Evolutionary conservation across 257 asterid genomes (phyloP).

Genomic region (Apocynum venetum): DNA sequence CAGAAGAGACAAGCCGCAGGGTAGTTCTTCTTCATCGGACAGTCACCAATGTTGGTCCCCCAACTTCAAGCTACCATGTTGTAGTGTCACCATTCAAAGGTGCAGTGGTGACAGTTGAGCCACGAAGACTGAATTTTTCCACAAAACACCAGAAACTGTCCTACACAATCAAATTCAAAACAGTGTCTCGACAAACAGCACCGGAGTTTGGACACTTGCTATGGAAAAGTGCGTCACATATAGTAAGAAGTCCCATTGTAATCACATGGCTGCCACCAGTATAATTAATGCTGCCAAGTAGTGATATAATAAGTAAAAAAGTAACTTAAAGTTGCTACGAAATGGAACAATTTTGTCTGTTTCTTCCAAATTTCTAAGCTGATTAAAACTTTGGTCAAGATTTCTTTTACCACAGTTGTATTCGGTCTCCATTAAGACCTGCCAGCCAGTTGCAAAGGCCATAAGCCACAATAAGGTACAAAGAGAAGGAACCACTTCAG

Average conservation of each 20-base stretch:
- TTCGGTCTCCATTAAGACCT: no score
- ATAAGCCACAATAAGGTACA: no score
- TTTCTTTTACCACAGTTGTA: not conserved
- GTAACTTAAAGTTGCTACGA: not conserved
- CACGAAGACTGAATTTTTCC: constrained; percentile 47
- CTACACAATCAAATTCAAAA: constrained; percentile 47
- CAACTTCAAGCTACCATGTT: constrained; percentile 56
- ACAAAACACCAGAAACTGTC: constrained; percentile 41
- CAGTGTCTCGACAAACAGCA: constrained; percentile 33
- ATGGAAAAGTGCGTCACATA: constrained; percentile 69
- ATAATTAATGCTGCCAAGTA: constrained; percentile 17
- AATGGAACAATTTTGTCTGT: not conserved
- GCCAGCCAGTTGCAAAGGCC: no score
- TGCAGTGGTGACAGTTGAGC: constrained; percentile 59
- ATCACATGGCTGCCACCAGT: constrained; percentile 75
- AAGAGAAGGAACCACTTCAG: no score
- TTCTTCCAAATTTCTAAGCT: not conserved
- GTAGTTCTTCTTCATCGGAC: constrained; percentile 51
- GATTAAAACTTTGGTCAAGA: not conserved
- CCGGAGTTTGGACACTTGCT: constrained; percentile 69
- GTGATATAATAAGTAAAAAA: not conserved
- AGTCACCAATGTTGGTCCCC: constrained; percentile 72
- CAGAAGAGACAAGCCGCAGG: constrained; percentile 34
- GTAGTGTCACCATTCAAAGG: constrained; percentile 61
- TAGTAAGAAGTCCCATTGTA: constrained; percentile 76